Evolutionary conservation across 2,329 filamentous ascomycete genomes (phyloP).

Genomic region (Fusarium subtropicale): DNA sequence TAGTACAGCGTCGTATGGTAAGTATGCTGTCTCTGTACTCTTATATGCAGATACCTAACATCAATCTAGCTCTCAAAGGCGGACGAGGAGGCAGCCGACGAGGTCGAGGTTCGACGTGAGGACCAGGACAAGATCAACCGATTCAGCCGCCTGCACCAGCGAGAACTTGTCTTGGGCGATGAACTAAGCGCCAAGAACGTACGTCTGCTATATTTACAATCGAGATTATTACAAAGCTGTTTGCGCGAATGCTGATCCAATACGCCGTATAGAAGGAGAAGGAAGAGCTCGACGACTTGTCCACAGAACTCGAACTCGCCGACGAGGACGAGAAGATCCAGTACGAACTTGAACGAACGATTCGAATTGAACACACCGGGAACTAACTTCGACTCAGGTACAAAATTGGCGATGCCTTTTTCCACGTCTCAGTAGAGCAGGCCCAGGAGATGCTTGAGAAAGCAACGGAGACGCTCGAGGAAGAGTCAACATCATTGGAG

Average conservation of each 20-base stretch:
- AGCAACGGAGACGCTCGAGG: constrained; percentile 78
- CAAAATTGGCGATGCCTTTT: constrained; percentile 96
- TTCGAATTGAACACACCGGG: not conserved
- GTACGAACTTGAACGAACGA: constrained; percentile 63
- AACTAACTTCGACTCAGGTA: constrained; percentile 69
- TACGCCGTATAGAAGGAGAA: constrained; percentile 83
- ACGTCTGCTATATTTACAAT: constrained; percentile 48
- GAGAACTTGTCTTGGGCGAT: constrained; percentile 81
- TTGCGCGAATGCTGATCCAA: constrained; percentile 35
- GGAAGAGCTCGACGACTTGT: constrained; percentile 95
- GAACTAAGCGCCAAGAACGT: constrained; percentile 84
- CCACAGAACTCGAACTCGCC: constrained; percentile 89
- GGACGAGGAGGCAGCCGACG: constrained; percentile 85
- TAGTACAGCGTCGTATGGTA: constrained; percentile 72
- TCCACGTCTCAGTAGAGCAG: constrained; percentile 84
- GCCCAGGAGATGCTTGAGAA: constrained; percentile 85
- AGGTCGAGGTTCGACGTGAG: constrained; percentile 93
- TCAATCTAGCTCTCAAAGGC: constrained; percentile 84
- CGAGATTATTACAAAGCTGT: not conserved
- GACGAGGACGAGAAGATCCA: constrained; percentile 95
- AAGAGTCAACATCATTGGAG: constrained; percentile 80
- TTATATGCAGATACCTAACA: constrained; percentile 21
- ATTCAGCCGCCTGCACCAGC: constrained; percentile 94
- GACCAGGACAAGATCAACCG: constrained; percentile 99
- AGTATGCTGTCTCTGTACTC: constrained; percentile 7